These are phyloP conservation scores for Boletus subparvulus DNA, from an alignment of 768 basidiomycete genomes.

Conservation along the genomic window DNA sequence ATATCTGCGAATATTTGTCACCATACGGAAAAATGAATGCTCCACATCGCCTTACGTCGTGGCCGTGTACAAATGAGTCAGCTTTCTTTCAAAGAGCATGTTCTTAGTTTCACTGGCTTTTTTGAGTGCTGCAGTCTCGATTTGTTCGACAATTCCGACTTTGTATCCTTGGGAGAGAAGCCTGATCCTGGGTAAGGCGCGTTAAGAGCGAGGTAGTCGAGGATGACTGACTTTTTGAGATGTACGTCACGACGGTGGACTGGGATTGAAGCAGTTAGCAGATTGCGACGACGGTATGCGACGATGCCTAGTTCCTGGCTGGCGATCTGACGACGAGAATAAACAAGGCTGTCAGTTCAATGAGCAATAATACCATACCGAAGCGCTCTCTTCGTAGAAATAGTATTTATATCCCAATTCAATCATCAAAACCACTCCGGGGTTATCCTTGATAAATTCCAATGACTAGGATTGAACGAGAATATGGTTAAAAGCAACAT, in stretches of 20 bases:
- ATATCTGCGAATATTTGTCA: conserved; percentile 50
- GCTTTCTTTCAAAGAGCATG: conserved; percentile 66
- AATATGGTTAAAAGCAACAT: not conserved
- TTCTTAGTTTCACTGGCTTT: conserved; percentile 76
- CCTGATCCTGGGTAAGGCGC: conserved; percentile 34
- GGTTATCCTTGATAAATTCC: conserved; percentile 64
- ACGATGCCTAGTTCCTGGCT: conserved; percentile 78
- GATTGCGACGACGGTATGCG: conserved; percentile 68
- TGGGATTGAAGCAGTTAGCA: conserved; percentile 74
- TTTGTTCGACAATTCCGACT: conserved; percentile 81
- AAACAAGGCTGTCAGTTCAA: not conserved
- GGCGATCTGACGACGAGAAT: conserved; percentile 52
- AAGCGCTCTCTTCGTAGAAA: conserved; percentile 84
- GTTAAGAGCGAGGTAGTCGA: not conserved
- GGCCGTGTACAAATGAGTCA: conserved; percentile 82
- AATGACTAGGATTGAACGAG: conserved; percentile 18
- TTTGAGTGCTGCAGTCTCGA: conserved; percentile 87
- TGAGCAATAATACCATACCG: conserved; percentile 40
- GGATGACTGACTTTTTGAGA: conserved; percentile 60
- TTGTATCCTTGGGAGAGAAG: conserved; percentile 76
- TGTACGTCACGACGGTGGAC: conserved; percentile 65
- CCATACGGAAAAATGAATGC: not conserved
- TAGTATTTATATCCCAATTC: conserved; percentile 84
- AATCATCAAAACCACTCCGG: conserved; percentile 69
- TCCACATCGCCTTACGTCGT: conserved; percentile 61